Evolutionary conservation across 2,329 filamentous ascomycete genomes (phyloP).

Genomic region (Lachnellula hyalina): DNA sequence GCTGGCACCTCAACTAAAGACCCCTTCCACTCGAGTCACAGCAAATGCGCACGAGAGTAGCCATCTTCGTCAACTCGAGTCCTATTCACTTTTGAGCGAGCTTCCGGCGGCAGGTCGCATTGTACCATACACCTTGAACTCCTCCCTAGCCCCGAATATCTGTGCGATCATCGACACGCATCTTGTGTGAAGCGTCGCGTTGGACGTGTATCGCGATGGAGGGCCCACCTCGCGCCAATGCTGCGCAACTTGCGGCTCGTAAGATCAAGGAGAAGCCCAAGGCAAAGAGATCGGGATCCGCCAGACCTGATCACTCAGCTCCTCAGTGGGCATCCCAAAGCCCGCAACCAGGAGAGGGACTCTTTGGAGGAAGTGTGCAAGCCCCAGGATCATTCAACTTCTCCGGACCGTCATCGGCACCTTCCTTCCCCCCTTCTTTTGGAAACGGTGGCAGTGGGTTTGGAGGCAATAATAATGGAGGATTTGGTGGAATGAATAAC

Average conservation of each 20-base stretch:
- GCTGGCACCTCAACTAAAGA: conserved; percentile 7
- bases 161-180: neutral
- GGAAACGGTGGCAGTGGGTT: conserved; percentile 4
- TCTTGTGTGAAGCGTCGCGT: neutral
- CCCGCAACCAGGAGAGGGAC: conserved; percentile 11
- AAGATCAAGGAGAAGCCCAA: conserved; percentile 26
- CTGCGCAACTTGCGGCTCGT: conserved; percentile 30
- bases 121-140: neutral
- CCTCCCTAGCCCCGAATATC: neutral
- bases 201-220: neutral
- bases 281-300: conserved; percentile 4
- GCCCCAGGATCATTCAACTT: conserved; percentile 26
- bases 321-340: conserved; percentile 11
- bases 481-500: neutral
- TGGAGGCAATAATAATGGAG: neutral
- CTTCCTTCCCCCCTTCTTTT: conserved; percentile 12
- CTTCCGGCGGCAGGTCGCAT: neutral
- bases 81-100: neutral
- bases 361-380: conserved; percentile 28
- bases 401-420: conserved; percentile 13
- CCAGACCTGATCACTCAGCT: neutral
- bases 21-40: neutral
- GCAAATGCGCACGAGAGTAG: conserved; percentile 2
- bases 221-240: conserved; percentile 25
- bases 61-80: conserved; percentile 5